Percentiles rank a stretch among this genome's conserved stretches.
These are phyloP conservation scores for Aspergillus pseudonomiae DNA, from an alignment of 2,329 filamentous ascomycete species.

Conservation along the genomic window DNA sequence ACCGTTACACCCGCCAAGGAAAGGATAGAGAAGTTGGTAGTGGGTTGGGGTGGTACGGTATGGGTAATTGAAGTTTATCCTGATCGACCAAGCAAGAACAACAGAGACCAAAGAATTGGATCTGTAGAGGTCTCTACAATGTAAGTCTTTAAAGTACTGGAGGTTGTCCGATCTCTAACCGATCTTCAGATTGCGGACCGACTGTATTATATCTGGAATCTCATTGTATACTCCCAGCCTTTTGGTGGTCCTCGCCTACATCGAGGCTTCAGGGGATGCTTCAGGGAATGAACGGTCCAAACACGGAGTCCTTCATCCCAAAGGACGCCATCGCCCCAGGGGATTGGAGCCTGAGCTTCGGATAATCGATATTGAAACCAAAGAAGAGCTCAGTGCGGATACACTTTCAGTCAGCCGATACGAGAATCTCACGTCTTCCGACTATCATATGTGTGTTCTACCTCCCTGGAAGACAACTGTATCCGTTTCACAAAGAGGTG, in stretches of 20 bases:
- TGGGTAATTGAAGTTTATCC: slow-evolving; percentile 94
- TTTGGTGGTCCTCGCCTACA: slow-evolving; percentile 88
- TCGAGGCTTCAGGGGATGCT: slow-evolving; percentile 71
- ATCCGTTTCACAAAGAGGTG: slow-evolving; percentile 67
- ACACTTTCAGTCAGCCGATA: slow-evolving; percentile 83
- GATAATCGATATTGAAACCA: slow-evolving; percentile 83
- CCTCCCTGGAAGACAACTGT: slow-evolving; percentile 73
- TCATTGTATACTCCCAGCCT: slow-evolving; percentile 93
- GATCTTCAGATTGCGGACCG: slow-evolving; percentile 75
- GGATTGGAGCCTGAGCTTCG: slow-evolving; percentile 85
- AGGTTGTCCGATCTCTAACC: slow-evolving; percentile 28
- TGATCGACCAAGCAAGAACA: slow-evolving; percentile 68
- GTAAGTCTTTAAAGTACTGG: slow-evolving; percentile 57
- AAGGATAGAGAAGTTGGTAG: slow-evolving; percentile 72
- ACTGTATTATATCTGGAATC: slow-evolving; percentile 97
- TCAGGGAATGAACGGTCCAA: slow-evolving; percentile 53
- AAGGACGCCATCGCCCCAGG: slow-evolving; percentile 72
- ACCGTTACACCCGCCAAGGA: slow-evolving; percentile 38
- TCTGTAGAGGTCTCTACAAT: slow-evolving; percentile 90
- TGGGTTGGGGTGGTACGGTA: slow-evolving; percentile 94
- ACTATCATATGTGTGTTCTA: slow-evolving; percentile 87
- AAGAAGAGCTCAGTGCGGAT: slow-evolving; percentile 82
- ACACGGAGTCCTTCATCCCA: slow-evolving; percentile 56
- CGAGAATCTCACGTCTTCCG: slow-evolving; percentile 80
- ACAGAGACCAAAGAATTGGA: slow-evolving; percentile 71